phyloP scores from a whole-genome alignment of 371 early-diverging fungal species.

The Coemansia sp. region DNA sequence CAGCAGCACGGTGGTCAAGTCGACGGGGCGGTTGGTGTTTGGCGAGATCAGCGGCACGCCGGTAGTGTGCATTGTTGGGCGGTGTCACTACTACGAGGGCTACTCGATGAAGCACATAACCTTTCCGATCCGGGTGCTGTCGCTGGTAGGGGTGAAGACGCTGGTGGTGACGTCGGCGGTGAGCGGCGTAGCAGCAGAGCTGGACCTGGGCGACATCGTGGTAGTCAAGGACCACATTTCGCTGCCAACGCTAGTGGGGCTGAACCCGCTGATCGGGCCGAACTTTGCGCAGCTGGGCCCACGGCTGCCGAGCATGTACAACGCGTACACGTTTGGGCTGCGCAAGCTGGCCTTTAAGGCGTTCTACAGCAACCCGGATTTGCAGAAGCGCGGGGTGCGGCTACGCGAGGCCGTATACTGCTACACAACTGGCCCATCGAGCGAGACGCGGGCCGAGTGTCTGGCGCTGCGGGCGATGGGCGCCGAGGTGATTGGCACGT shows the following conservation, averaged over 20 bases:
- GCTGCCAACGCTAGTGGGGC: conserved; percentile 78
- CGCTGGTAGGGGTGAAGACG: conserved; percentile 75
- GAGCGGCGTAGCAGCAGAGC: conserved; percentile 74
- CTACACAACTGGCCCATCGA: conserved; percentile 89
- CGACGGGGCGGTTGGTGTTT: conserved; percentile 88
- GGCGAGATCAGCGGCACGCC: conserved; percentile 76
- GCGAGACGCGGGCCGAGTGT: conserved; percentile 89
- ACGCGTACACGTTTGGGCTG: conserved; percentile 81
- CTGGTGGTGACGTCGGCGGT: conserved; percentile 84
- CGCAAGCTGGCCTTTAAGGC: conserved; percentile 58
- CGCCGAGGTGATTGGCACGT: conserved; percentile 91
- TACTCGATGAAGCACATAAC: conserved; percentile 76
- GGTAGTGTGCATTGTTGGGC: conserved; percentile 79
- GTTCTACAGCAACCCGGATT: conserved; percentile 25
- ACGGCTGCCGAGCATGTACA: conserved; percentile 84
- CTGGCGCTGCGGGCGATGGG: conserved; percentile 70
- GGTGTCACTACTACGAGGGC: conserved; percentile 88
- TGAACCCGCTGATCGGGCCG: conserved; percentile 82
- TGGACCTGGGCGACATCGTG: conserved; percentile 85
- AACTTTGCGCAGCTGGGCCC: conserved; percentile 84
- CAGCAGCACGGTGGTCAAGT: conserved; percentile 74
- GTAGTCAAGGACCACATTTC: conserved; percentile 86
- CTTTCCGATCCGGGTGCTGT: conserved; percentile 87
- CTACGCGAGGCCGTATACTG: conserved; percentile 79
- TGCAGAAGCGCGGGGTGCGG: conserved; percentile 42